These are phyloP conservation scores for Perkinsus chesapeaki DNA, from an alignment of 169 alveolate species.

Conservation along the genomic window DNA sequence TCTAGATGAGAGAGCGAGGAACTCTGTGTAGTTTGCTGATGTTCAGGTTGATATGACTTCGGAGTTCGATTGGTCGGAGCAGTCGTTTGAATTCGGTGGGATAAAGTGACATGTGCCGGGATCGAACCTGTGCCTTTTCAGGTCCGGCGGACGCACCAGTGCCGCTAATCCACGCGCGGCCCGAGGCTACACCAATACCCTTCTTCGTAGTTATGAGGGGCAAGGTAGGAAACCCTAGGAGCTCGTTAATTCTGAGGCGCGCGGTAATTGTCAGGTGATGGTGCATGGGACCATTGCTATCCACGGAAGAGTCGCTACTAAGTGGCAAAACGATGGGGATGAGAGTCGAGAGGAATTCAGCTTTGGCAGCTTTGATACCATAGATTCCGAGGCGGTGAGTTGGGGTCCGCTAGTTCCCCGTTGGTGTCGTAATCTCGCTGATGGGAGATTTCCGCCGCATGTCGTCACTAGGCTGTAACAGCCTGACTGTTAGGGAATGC, in stretches of 20 bases:
- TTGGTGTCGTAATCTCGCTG: too few relatives aligned
- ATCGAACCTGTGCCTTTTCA: neutral
- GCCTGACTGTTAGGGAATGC: too few relatives aligned
- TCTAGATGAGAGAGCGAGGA: neutral
- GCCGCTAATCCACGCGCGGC: neutral
- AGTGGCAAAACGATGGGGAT: neutral
- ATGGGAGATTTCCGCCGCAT: too few relatives aligned
- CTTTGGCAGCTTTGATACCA: neutral
- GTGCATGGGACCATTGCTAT: neutral
- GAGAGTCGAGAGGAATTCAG: neutral
- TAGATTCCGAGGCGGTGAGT: neutral
- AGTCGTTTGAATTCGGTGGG: neutral
- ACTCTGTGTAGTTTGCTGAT: neutral
- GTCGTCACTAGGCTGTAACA: too few relatives aligned
- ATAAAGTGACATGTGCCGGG: neutral
- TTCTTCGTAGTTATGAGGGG: neutral
- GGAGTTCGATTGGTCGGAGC: neutral
- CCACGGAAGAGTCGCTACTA: neutral
- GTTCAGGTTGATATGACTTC: neutral
- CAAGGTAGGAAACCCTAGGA: neutral
- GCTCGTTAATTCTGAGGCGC: too few relatives aligned
- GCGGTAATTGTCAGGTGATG: too few relatives aligned
- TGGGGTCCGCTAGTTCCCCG: neutral
- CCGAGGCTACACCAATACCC: neutral
- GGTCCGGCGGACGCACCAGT: neutral